Evolutionary conservation across 2,329 filamentous ascomycete species (phyloP).

Genomic region (Alternaria postmessia): DNA sequence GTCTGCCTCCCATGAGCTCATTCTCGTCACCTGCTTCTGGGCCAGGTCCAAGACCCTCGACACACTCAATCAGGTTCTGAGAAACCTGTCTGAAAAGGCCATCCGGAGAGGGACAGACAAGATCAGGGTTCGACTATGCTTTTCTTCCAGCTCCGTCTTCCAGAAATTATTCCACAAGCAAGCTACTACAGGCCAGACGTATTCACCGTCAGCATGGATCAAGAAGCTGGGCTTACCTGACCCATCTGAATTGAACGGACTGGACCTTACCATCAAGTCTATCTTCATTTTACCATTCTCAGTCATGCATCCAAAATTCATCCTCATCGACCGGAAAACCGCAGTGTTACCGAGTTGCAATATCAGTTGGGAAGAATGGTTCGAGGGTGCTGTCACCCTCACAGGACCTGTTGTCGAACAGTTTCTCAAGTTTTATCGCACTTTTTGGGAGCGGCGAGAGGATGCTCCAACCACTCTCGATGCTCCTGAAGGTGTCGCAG

Average conservation of each 20-base stretch:
- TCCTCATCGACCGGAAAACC: slow-evolving; percentile 72
- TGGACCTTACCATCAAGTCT: slow-evolving; percentile 77
- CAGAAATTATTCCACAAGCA: slow-evolving; percentile 79
- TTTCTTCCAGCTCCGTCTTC: slow-evolving; percentile 75
- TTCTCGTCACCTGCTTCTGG: slow-evolving; percentile 87
- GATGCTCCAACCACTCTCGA: slow-evolving; percentile 12
- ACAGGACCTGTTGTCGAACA: slow-evolving; percentile 67
- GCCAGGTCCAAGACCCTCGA: slow-evolving; percentile 69
- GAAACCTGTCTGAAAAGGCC: slow-evolving; percentile 64
- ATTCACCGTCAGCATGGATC: slow-evolving; percentile 67
- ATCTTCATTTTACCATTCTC: slow-evolving; percentile 82
- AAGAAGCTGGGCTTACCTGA: slow-evolving; percentile 70
- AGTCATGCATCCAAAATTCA: slow-evolving; percentile 88
- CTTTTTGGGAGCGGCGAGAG: slow-evolving; percentile 68
- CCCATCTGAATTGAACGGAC: slow-evolving; percentile 61
- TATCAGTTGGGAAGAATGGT: slow-evolving; percentile 87
- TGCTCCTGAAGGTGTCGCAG: not conserved
- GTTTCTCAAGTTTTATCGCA: slow-evolving; percentile 72
- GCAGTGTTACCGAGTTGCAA: slow-evolving; percentile 83
- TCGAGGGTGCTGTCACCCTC: slow-evolving; percentile 77
- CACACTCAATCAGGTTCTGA: slow-evolving; percentile 65
- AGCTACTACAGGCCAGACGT: slow-evolving; percentile 68
- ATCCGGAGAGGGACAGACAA: slow-evolving; percentile 42
- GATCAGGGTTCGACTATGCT: slow-evolving; percentile 74
- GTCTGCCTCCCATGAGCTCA: slow-evolving; percentile 68